These are phyloP conservation scores for Myxozyma vanderwaltii DNA, from an alignment of 805 yeast genomes.

Conservation along the genomic window DNA sequence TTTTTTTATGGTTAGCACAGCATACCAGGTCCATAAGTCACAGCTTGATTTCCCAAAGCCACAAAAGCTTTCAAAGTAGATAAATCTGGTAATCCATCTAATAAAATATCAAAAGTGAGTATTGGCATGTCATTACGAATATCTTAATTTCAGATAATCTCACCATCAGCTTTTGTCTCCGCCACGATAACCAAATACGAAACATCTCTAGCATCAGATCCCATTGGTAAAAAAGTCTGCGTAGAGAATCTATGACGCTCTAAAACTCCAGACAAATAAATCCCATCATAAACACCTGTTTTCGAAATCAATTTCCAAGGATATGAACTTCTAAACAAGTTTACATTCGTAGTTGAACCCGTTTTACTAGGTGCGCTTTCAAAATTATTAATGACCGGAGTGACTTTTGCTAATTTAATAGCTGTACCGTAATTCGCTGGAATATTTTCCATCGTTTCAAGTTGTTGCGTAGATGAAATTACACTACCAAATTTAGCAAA, in stretches of 20 bases:
- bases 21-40: slow-evolving; percentile 51
- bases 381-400: slow-evolving; percentile 63
- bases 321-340: slow-evolving; percentile 78
- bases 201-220: slow-evolving; percentile 50
- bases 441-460: slow-evolving; percentile 48
- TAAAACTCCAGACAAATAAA: slow-evolving; percentile 64
- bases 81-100: slow-evolving; percentile 62
- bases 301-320: slow-evolving; percentile 59
- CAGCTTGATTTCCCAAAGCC: slow-evolving; percentile 82
- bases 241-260: slow-evolving; percentile 90
- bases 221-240: slow-evolving; percentile 92
- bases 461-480: slow-evolving; percentile 75
- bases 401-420: slow-evolving; percentile 68
- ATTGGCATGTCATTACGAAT: no score
- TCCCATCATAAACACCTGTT: slow-evolving; percentile 8
- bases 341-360: slow-evolving; percentile 68
- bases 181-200: slow-evolving; percentile 87
- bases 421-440: slow-evolving; percentile 96
- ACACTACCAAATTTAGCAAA: slow-evolving; percentile 75
- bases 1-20: background rate
- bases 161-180: slow-evolving; percentile 44
- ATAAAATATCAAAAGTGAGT: slow-evolving; percentile 35
- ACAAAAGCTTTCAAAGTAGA: slow-evolving; percentile 63
- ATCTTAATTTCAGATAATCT: background rate
- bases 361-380: slow-evolving; percentile 50